Conservation (phyloP, 1,284 basidiomycete genomes). For the Sporisorium exsertum region DNA sequence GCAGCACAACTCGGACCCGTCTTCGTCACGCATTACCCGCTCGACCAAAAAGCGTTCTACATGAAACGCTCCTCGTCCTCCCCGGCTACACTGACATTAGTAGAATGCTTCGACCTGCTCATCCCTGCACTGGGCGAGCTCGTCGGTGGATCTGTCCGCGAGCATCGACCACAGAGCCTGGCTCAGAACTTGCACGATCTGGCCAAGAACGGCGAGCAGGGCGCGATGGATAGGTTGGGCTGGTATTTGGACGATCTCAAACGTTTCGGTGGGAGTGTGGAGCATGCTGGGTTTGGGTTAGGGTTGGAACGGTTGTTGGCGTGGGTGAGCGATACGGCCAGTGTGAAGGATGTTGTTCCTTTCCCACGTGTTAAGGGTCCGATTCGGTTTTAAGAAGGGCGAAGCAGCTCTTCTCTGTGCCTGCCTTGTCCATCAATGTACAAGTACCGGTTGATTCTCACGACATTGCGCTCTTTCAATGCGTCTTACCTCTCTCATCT, state of each 20-base stretch:
- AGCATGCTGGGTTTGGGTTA: slow-evolving; percentile 66
- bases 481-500: background rate
- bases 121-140: slow-evolving; percentile 90
- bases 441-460: background rate
- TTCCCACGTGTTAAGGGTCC: slow-evolving; percentile 59
- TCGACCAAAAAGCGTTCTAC: slow-evolving; percentile 89
- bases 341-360: slow-evolving; percentile 62
- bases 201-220: background rate
- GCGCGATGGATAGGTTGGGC: slow-evolving; percentile 7
- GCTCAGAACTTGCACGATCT: slow-evolving; percentile 23
- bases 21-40: slow-evolving; percentile 92
- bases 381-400: slow-evolving; percentile 30
- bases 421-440: background rate
- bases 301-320: slow-evolving; percentile 64
- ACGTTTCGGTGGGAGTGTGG: slow-evolving; percentile 52
- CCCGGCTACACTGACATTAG: slow-evolving; percentile 64
- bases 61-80: slow-evolving; percentile 75
- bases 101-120: slow-evolving; percentile 93
- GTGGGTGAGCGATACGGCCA: slow-evolving; percentile 61
- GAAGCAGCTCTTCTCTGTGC: background rate
- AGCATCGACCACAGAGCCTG: slow-evolving; percentile 77
- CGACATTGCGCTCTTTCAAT: background rate
- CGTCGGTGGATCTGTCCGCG: slow-evolving; percentile 88
- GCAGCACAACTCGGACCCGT: slow-evolving; percentile 81
- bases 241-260: slow-evolving; percentile 65